Conservation (phyloP, 495 filamentous ascomycete genomes). For the Jackrogersella minutella region DNA sequence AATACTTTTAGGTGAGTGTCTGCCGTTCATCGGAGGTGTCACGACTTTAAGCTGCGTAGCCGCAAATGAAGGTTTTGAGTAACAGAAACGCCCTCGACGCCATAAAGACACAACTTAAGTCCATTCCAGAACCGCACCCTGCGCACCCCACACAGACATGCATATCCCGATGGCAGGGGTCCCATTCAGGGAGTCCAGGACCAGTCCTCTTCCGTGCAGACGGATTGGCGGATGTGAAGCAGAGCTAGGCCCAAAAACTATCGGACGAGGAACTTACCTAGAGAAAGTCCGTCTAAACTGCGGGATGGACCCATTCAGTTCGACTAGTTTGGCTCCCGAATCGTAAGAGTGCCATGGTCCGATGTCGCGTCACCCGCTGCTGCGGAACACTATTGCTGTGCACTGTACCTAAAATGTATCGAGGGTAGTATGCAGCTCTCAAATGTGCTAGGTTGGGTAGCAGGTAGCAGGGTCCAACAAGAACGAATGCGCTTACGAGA, state of each 20-base stretch:
- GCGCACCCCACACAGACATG: conserved; percentile 44
- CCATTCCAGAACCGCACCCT: conserved; percentile 37
- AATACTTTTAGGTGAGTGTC: conserved; percentile 6
- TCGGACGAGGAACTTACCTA: conserved; percentile 17
- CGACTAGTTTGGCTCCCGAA: conserved; percentile 7
- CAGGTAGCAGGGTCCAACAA: conserved; percentile 26
- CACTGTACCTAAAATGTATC: conserved; percentile 21
- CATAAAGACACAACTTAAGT: conserved; percentile 16
- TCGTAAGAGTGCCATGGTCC: conserved; percentile 33
- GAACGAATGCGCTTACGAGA: conserved; percentile 32
- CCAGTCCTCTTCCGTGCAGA: conserved; percentile 18
- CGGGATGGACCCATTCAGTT: conserved; percentile 26
- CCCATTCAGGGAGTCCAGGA: conserved; percentile 1
- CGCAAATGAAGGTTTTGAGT: conserved; percentile 31
- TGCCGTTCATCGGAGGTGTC: conserved; percentile 38
- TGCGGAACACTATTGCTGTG: conserved; percentile 30
- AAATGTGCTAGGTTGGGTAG: conserved; percentile 18
- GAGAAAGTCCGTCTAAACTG: conserved; percentile 29
- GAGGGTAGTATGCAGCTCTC: conserved; percentile 12
- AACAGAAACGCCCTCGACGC: conserved; percentile 23
- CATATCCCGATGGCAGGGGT: conserved; percentile 42
- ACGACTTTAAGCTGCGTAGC: conserved; percentile 31
- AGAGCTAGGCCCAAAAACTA: conserved; percentile 26
- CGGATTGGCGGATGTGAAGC: conserved; percentile 35
- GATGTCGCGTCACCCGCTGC: conserved; percentile 38